Base-by-base conservation (phyloP, 768 basidiomycete genomes). In the Rhodotorula diobovata region DNA sequence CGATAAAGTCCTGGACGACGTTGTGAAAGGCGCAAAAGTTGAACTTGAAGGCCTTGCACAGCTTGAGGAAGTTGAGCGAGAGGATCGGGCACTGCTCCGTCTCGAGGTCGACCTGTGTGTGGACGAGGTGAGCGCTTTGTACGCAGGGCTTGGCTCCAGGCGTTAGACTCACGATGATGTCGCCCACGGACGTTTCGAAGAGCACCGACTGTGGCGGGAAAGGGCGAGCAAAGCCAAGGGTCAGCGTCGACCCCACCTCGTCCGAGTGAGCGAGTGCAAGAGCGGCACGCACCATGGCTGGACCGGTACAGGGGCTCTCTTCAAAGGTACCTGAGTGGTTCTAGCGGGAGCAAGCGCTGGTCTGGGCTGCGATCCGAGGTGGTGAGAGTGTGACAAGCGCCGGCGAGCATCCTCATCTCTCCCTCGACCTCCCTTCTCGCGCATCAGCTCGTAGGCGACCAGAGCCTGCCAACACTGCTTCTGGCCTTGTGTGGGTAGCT, bases 21-120 rank as follows among this genome's bases (percentile, higher is more conserved):
- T 99, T 97, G 85, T 98, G 98, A 83, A 99, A 99, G 0, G 92
- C 92, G 79, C 93, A 92, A 71, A 96, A 82, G 80, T 94, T 95
- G 84, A 95, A 98, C 80, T 95, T 95, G 80, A 96, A 96, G 69
- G 91, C 84, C 83, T 97, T 98, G 83, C 93, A 97, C 67, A 99
- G 84, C 81, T 99, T 99, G 67, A 99, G 86, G 79, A 98, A 98
- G 84, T 98, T 99, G 80, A 91, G 87, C 82, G 90, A 93, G 63
- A 88, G 90, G 81, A 86, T 88, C 3, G 96, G 96, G 81, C 94
- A 97, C 50, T 84, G 83, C 15, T 93, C 91, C 39, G 90, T 88
- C 80, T 97, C 92, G 53, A 99, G 84, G 81, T 98, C 96, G 78
- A 98, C 91, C 77, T 75, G 70, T 21, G 53, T 30, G 25, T 2